Base-by-base conservation (phyloP, 805 yeast genomes). In the Metschnikowia orientalis region DNA sequence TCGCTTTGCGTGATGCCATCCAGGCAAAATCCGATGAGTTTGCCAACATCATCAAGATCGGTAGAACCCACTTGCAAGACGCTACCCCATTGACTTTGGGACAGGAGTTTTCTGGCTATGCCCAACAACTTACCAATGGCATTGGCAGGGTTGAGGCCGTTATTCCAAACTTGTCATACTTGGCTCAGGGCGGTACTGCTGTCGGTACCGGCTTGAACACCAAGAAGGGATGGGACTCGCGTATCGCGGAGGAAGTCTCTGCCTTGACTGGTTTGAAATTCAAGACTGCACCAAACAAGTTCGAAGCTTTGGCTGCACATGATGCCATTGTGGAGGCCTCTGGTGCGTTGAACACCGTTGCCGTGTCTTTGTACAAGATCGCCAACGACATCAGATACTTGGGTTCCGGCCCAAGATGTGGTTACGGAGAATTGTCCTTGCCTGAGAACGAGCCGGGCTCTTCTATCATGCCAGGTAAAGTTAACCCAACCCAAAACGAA, bases 401-500 rank as follows among this genome's bases (percentile, higher is more conserved):
- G 51, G 98, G 97, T 45, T 86, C 96, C 28, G 98, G 98, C 54
- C 98, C 98, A 59, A 83, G 98, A 71, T 92, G 98, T 69, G 98
- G 98, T 44, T 92, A 92, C 68, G 97, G 97, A 37, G 98, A 92
- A 69, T 77, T 92, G 50, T 58, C 87, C 17, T 72, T 92, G 51
- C 98, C 98, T 44, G 97, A 90, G 71, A 92, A 92, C 66, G 98
- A 92, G 71, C 98, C 98, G 37, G 98, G 98, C 57, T 87, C 97
- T 40, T 88, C 97, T 18, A 92, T 92, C 65, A 92, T 92, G 98
- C 98, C 98, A 33, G 98, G 98, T 60, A 92, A 92, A 71, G 97
- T 92, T 44, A 92, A 92, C 76, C 98, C 98, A 47, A 92, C 98
- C 37, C 98, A 92, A 73, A 89, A 89, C 64, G 98, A 92, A 75